Conservation (phyloP, 2,329 filamentous ascomycete species). For the Phaeophleospora eucalypticola region DNA sequence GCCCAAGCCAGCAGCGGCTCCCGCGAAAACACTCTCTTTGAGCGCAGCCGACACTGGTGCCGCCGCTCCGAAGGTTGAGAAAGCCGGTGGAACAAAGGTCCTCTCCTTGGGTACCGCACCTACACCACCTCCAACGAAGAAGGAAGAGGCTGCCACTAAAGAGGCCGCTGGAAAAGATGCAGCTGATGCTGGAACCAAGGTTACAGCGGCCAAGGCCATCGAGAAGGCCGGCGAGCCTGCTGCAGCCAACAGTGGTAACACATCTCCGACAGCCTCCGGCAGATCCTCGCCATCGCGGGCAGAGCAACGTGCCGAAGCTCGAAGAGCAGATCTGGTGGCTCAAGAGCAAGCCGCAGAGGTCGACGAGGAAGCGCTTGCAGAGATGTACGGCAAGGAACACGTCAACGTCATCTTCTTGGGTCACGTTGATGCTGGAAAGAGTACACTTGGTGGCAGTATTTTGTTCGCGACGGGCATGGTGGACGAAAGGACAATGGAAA, state of each 20-base stretch:
- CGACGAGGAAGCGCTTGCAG: constrained; percentile 80
- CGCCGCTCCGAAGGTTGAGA: constrained; percentile 52
- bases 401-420: constrained; percentile 97
- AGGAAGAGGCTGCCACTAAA: constrained; percentile 35
- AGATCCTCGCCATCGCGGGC: constrained; percentile 64
- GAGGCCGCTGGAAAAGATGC: constrained; percentile 35
- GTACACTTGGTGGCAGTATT: constrained; percentile 88
- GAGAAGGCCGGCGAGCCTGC: constrained; percentile 77
- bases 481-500: constrained; percentile 97
- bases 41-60: constrained; percentile 46
- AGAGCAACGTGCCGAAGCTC: constrained; percentile 53
- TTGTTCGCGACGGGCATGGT: constrained; percentile 96
- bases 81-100: constrained; percentile 60
- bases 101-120: constrained; percentile 57
- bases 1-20: constrained; percentile 40
- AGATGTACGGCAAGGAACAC: constrained; percentile 92
- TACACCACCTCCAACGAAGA: constrained; percentile 46
- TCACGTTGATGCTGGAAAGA: constrained; percentile 98
- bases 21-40: constrained; percentile 59
- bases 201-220: constrained; percentile 81
- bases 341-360: constrained; percentile 76
- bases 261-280: constrained; percentile 70
- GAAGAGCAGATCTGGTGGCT: constrained; percentile 76
- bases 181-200: constrained; percentile 73
- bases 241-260: constrained; percentile 57